Evolutionary conservation across 805 yeast species (phyloP).

Genomic region (Candida ponderosae): DNA sequence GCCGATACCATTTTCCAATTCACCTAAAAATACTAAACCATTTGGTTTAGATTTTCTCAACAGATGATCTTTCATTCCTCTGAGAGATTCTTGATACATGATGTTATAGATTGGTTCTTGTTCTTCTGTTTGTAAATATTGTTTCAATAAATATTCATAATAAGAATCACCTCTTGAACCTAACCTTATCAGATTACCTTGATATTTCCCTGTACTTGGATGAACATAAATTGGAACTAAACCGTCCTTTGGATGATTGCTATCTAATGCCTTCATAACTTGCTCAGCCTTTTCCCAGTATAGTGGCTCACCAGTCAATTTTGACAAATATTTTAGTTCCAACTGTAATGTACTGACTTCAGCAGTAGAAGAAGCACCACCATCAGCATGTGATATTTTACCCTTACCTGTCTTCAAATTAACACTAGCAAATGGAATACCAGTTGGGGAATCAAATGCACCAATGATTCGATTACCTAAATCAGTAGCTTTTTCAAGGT

Average conservation of each 20-base stretch:
- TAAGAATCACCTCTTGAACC: constrained; percentile 94
- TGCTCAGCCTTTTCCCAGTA: constrained; percentile 78
- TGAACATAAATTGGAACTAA: constrained; percentile 74
- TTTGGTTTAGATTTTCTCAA: constrained; percentile 54
- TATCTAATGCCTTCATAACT: constrained; percentile 63
- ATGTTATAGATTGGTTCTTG: constrained; percentile 52
- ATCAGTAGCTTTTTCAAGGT: constrained; percentile 69
- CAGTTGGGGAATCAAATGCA: constrained; percentile 58
- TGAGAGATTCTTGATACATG: constrained; percentile 71
- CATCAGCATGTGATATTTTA: constrained; percentile 49
- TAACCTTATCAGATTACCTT: constrained; percentile 58
- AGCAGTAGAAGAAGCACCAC: constrained; percentile 82
- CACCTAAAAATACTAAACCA: constrained; percentile 66
- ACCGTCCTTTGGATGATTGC: constrained; percentile 59
- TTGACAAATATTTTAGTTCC: constrained; percentile 77
- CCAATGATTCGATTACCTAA: constrained; percentile 68
- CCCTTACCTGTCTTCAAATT: constrained; percentile 63
- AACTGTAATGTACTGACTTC: constrained; percentile 83
- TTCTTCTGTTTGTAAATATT: constrained; percentile 69
- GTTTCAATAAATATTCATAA: constrained; percentile 83
- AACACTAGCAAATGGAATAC: constrained; percentile 74
- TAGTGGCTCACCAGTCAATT: constrained; percentile 67
- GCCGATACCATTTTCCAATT: constrained; percentile 59
- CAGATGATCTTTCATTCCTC: constrained; percentile 67
- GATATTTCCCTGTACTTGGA: constrained; percentile 67